Evolutionary conservation across 179 eudicot species (phyloP).

Genomic region (Sideroxylon spinosum): DNA sequence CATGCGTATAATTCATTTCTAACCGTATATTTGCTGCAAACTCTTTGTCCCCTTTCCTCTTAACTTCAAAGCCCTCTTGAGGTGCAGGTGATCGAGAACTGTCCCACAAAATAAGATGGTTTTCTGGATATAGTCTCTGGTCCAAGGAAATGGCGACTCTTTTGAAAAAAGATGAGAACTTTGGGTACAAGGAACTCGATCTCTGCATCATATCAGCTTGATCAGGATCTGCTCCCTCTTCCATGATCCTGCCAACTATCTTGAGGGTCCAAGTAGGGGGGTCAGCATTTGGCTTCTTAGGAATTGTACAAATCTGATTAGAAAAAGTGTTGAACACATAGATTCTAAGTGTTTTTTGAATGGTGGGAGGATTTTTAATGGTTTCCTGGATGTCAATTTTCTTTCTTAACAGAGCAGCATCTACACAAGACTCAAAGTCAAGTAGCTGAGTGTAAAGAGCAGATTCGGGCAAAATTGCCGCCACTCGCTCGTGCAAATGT

Average conservation of each 20-base stretch:
- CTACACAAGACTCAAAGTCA: conserved; percentile 92
- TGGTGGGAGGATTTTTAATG: conserved; percentile 68
- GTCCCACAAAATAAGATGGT: conserved; percentile 87
- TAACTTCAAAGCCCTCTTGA: conserved; percentile 91
- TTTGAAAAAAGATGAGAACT: conserved; percentile 78
- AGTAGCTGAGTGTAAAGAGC: conserved; percentile 90
- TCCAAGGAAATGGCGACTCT: conserved; percentile 79
- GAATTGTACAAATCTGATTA: conserved; percentile 59
- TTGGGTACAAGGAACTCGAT: conserved; percentile 65
- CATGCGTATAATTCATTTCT: conserved; percentile 74
- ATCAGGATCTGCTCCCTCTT: conserved; percentile 82
- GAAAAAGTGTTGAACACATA: conserved; percentile 87
- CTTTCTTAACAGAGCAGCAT: conserved; percentile 75
- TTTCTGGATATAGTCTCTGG: conserved; percentile 78
- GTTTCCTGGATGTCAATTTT: conserved; percentile 91
- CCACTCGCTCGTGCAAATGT: conserved; percentile 64
- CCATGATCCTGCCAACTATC: conserved; percentile 85
- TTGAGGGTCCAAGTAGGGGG: conserved; percentile 92
- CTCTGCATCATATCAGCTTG: conserved; percentile 64
- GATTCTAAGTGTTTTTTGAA: conserved; percentile 84
- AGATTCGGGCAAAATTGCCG: conserved; percentile 84
- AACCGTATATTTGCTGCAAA: conserved; percentile 58
- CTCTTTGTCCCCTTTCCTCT: conserved; percentile 86
- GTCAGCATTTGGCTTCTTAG: conserved; percentile 69
- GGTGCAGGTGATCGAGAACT: conserved; percentile 69